Evolutionary conservation across 306 rosid genomes (phyloP).

Genomic region (Acacia melanoxylon): DNA sequence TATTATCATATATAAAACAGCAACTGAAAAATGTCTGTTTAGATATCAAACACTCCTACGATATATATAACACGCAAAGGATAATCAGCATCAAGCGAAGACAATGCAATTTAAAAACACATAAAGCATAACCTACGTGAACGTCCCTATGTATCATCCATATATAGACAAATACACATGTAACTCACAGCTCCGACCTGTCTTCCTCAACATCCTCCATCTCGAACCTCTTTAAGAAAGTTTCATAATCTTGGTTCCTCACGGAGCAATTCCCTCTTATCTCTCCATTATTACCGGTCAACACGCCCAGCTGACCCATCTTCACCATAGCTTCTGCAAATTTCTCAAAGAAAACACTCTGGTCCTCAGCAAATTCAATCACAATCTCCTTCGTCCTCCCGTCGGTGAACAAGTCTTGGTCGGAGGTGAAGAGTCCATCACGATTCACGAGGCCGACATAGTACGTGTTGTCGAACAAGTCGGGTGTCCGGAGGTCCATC

Average conservation of each 20-base stretch:
- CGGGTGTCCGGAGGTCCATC: constrained; percentile 51
- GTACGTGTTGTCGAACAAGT: constrained; percentile 61
- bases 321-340: constrained; percentile 46
- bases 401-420: constrained; percentile 47
- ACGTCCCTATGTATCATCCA: background rate
- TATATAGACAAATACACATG: background rate
- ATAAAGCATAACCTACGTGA: background rate
- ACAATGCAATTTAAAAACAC: background rate
- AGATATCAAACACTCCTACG: background rate
- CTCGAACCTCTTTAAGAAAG: constrained; percentile 12
- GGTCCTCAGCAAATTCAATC: constrained; percentile 41
- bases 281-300: constrained; percentile 54
- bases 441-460: constrained; percentile 51
- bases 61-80: background rate
- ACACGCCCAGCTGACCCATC: constrained; percentile 62
- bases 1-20: background rate
- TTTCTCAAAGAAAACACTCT: constrained; percentile 52
- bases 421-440: constrained; percentile 67
- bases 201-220: constrained; percentile 34
- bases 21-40: background rate
- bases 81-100: background rate
- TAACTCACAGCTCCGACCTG: background rate
- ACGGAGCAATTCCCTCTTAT: constrained; percentile 55
- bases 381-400: constrained; percentile 49
- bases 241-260: constrained; percentile 25